Evolutionary conservation across 2,329 filamentous ascomycete species (phyloP).

Genomic region (Camillea tinctor): DNA sequence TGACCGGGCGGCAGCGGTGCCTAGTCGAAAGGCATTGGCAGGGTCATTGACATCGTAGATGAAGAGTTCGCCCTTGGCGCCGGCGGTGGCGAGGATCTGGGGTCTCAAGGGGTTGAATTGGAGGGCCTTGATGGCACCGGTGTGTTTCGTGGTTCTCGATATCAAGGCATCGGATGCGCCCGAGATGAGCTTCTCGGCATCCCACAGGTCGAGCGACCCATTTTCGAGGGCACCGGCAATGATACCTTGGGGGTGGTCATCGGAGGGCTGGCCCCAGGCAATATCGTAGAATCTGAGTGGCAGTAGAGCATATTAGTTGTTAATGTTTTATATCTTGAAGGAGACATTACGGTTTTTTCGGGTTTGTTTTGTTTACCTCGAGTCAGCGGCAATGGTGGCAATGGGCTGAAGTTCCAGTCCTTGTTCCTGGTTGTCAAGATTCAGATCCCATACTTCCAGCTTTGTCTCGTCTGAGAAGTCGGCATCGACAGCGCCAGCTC

Average conservation of each 20-base stretch:
- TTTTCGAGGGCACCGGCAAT: conserved; percentile 96
- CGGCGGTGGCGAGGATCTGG: conserved; percentile 88
- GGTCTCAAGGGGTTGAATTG: conserved; percentile 95
- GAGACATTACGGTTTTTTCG: background rate
- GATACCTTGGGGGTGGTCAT: conserved; percentile 77
- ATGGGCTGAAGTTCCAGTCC: conserved; percentile 82
- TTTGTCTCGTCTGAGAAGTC: conserved; percentile 98
- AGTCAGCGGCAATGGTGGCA: conserved; percentile 81
- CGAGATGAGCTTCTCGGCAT: conserved; percentile 67
- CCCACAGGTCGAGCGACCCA: conserved; percentile 90
- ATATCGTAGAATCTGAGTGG: conserved; percentile 87
- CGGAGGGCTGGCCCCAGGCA: conserved; percentile 83
- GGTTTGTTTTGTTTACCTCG: conserved; percentile 63
- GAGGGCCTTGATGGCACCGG: conserved; percentile 85
- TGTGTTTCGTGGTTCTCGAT: conserved; percentile 85
- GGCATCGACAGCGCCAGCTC: conserved; percentile 90
- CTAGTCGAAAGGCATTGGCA: conserved; percentile 82
- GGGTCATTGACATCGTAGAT: conserved; percentile 93
- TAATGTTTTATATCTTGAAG: background rate
- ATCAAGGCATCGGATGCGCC: conserved; percentile 72
- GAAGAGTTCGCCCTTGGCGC: conserved; percentile 92
- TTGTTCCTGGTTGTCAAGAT: conserved; percentile 72
- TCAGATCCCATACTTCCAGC: conserved; percentile 93
- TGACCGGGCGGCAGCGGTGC: conserved; percentile 81
- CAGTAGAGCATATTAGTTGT: conserved; percentile 17